Percentiles rank a stretch among this genome's conserved stretches.
phyloP scores from a whole-genome alignment of 192 early-diverging fungal species.

The Pilaira anomala region DNA sequence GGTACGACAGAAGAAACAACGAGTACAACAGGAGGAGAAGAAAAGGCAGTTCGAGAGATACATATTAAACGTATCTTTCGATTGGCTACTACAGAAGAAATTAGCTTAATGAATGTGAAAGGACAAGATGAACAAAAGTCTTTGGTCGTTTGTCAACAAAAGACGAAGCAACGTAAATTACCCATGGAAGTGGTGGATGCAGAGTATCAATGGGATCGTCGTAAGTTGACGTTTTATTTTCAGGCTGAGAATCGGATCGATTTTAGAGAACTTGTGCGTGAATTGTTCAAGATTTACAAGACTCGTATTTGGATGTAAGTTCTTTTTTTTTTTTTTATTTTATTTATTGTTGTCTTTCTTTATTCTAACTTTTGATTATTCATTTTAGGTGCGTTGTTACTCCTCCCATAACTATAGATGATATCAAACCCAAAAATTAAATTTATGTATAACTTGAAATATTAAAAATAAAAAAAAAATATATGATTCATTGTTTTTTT shows the following conservation, averaged over 20 bases:
- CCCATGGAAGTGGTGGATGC: constrained; percentile 97
- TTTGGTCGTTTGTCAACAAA: constrained; percentile 80
- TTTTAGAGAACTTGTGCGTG: constrained; percentile 93
- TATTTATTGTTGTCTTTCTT: background rate
- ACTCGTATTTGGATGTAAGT: constrained; percentile 94
- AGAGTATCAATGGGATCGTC: constrained; percentile 98
- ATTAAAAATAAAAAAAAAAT: background rate
- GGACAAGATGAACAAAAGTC: constrained; percentile 89
- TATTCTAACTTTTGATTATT: background rate
- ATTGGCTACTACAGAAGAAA: constrained; percentile 73
- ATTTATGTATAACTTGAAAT: background rate
- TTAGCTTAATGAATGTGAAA: constrained; percentile 77
- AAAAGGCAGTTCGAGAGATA: constrained; percentile 57
- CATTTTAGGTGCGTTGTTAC: constrained; percentile 12
- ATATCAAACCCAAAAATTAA: background rate
- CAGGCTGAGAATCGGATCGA: constrained; percentile 93
- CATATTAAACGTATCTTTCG: constrained; percentile 90
- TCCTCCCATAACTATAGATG: constrained; percentile 3
- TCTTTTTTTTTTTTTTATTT: background rate
- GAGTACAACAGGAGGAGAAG: constrained; percentile 48
- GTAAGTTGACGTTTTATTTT: constrained; percentile 97
- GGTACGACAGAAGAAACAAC: constrained; percentile 28
- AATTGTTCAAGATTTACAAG: constrained; percentile 96
- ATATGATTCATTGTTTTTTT: too few species aligned
- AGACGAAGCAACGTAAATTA: constrained; percentile 85